Evolutionary conservation across 2,329 filamentous ascomycete genomes (phyloP).

Genomic region (Gliomastix tumulicola): DNA sequence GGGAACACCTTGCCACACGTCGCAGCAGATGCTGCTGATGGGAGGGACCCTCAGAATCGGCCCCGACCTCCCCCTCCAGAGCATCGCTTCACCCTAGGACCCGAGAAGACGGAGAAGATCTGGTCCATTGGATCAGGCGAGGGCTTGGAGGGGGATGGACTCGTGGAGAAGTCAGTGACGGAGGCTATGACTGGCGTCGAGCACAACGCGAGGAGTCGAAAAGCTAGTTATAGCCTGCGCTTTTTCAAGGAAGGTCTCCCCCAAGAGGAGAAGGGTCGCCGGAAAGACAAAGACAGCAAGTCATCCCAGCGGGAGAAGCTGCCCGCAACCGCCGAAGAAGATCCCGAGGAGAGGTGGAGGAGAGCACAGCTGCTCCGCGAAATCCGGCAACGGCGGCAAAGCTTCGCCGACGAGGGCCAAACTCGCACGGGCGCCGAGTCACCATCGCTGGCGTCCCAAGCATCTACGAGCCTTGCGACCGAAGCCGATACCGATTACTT

Average conservation of each 20-base stretch:
- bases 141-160: conserved; percentile 41
- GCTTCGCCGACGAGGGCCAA: no score
- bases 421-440: no score
- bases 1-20: neutral
- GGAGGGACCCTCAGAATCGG: no score
- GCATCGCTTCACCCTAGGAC: conserved; percentile 31
- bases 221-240: conserved; percentile 59
- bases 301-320: conserved; percentile 30
- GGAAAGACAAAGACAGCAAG: conserved; percentile 39
- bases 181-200: conserved; percentile 56
- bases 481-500: conserved; percentile 14
- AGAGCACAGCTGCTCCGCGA: no score
- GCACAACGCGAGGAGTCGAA: conserved; percentile 57
- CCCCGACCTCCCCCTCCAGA: conserved; percentile 21
- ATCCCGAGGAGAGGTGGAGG: no score
- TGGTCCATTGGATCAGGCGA: conserved; percentile 56
- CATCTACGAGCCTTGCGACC: neutral
- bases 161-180: conserved; percentile 59
- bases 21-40: no score
- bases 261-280: conserved; percentile 47
- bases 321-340: conserved; percentile 26
- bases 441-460: no score
- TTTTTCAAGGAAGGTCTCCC: conserved; percentile 62
- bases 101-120: conserved; percentile 56
- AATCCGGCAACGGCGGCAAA: no score